Percentiles rank a stretch among this genome's conserved stretches.
phyloP scores from a whole-genome alignment of 1,139 yeast genomes.

The Saccharomyces hybrid region DNA sequence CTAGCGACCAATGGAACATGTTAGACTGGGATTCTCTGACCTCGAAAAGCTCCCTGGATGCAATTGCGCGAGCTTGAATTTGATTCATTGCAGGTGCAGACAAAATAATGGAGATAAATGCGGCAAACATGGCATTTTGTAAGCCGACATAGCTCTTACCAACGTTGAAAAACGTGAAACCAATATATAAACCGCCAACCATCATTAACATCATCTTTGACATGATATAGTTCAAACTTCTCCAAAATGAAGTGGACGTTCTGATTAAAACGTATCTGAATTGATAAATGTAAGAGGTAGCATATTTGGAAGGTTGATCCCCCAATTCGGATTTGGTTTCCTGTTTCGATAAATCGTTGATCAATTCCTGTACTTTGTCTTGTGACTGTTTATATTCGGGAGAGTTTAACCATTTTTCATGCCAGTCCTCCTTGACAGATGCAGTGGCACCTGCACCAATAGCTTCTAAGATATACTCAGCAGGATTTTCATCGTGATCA shows the following conservation, averaged over 20 bases:
- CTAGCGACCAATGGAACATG: conserved; percentile 57
- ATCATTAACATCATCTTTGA: conserved; percentile 37
- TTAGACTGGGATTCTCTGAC: conserved; percentile 58
- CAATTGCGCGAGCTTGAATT: conserved; percentile 43
- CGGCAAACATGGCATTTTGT: conserved; percentile 44
- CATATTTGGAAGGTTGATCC: conserved; percentile 26
- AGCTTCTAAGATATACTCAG: conserved; percentile 52
- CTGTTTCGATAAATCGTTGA: conserved; percentile 13
- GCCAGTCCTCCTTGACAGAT: conserved; percentile 41
- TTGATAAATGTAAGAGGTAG: conserved; percentile 37
- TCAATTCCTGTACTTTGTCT: conserved; percentile 25
- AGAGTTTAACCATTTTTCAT: conserved; percentile 41
- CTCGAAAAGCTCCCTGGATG: conserved; percentile 50
- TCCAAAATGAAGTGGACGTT: conserved; percentile 38
- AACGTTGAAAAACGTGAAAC: conserved; percentile 39
- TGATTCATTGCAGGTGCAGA: conserved; percentile 40
- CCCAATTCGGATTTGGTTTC: no score
- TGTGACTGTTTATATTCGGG: conserved; percentile 20
- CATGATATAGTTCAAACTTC: conserved; percentile 39
- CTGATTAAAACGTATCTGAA: conserved; percentile 34
- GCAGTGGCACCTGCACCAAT: conserved; percentile 60
- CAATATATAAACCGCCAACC: conserved; percentile 38
- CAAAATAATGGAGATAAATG: conserved; percentile 40
- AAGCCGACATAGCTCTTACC: conserved; percentile 35
- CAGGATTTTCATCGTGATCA: conserved; percentile 43